Percentiles rank a stretch among this genome's conserved stretches.
Conservation (phyloP, 352 stramenopile species). For the Globisporangium yorkense region DNA sequence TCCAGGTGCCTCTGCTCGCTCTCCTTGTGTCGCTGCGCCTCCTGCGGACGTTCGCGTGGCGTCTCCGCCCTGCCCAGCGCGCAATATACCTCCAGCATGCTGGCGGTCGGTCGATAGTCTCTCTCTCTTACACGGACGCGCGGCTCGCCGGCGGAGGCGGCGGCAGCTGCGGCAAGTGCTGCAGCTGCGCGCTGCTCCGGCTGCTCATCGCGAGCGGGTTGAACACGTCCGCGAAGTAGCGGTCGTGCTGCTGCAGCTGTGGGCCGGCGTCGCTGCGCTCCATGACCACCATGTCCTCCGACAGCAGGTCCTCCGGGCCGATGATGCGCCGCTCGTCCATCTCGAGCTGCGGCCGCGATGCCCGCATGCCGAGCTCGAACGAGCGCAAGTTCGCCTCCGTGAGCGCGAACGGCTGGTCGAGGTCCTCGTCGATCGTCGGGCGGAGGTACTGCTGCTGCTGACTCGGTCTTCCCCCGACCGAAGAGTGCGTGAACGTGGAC, state of each 20-base stretch:
- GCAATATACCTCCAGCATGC: neutral
- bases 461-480: neutral
- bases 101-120: neutral
- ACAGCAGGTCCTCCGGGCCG: neutral
- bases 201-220: neutral
- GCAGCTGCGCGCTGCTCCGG: neutral
- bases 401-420: slow-evolving; percentile 6
- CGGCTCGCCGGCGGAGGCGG: neutral
- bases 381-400: slow-evolving; percentile 13
- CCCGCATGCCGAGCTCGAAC: slow-evolving; percentile 9
- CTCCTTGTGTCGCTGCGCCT: neutral
- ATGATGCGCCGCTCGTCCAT: neutral
- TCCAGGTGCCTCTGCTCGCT: neutral
- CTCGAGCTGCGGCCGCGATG: neutral
- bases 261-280: neutral
- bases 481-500: slow-evolving; percentile 13
- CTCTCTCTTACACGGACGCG: neutral
- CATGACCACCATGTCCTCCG: slow-evolving; percentile 1
- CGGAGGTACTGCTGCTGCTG: neutral
- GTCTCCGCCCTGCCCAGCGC: neutral
- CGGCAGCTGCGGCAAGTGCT: neutral
- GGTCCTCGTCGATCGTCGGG: slow-evolving; percentile 8
- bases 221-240: neutral
- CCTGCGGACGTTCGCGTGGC: neutral
- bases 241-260: slow-evolving; percentile 3